A percentile compares a stretch with the other conserved stretches of the same genome.
These are phyloP conservation scores for Colletotrichum truncatum DNA, from an alignment of 2,329 filamentous ascomycete species.

Conservation along the genomic window DNA sequence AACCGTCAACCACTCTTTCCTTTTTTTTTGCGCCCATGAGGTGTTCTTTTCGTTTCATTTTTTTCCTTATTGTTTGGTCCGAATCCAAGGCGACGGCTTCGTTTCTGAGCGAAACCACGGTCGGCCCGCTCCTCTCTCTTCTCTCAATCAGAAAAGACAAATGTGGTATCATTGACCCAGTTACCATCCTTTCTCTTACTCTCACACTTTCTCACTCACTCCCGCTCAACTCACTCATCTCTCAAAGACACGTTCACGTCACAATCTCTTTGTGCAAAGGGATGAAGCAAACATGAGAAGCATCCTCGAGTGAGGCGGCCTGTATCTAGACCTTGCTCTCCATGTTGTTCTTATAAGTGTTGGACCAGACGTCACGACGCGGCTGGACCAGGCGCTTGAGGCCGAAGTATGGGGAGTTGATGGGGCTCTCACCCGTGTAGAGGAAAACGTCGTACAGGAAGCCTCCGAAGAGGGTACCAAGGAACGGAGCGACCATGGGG, in stretches of 20 bases:
- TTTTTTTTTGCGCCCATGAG: not conserved
- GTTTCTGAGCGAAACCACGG: not conserved
- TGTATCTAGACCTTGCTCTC: not conserved
- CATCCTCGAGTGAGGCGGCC: not conserved
- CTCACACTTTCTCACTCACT: not conserved
- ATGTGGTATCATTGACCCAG: not conserved
- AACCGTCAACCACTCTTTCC: not conserved
- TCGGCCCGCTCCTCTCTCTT: not conserved
- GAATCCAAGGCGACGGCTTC: not conserved
- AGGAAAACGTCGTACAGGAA: constrained; percentile 75
- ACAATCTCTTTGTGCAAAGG: no score
- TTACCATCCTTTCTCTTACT: not conserved
- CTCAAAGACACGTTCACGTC: no score
- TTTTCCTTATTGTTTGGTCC: not conserved
- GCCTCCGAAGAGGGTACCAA: constrained; percentile 70
- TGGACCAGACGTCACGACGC: constrained; percentile 42
- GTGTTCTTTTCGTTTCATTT: not conserved
- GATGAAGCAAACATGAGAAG: no score
- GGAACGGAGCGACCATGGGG: constrained; percentile 77
- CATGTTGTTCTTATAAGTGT: constrained; percentile 27
- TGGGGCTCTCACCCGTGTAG: constrained; percentile 74
- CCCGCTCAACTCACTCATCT: not conserved
- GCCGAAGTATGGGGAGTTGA: constrained; percentile 74
- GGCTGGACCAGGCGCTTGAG: constrained; percentile 59
- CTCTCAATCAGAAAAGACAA: no score